Evolutionary conservation across 192 early-diverging fungal genomes (phyloP).

Genomic region (Linnemannia schmuckeri): DNA sequence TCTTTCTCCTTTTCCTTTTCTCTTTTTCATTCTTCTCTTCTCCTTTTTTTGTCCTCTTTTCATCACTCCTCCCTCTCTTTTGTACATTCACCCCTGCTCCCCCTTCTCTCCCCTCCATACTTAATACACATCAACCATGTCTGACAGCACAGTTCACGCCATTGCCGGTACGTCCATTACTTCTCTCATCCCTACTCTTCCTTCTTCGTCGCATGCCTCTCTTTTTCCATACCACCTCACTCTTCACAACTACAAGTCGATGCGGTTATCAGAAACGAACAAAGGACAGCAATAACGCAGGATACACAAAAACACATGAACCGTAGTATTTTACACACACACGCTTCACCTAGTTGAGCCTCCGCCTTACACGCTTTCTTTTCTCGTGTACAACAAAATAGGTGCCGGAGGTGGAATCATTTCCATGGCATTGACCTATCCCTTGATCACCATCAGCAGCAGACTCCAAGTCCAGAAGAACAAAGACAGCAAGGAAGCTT

Average conservation of each 20-base stretch:
- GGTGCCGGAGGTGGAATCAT: constrained; percentile 91
- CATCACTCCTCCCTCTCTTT: neutral
- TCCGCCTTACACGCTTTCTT: neutral
- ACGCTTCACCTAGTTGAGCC: neutral
- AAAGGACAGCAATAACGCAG: neutral
- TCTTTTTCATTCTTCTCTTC: constrained; percentile 23
- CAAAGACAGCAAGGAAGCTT: constrained; percentile 68
- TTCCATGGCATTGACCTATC: constrained; percentile 96
- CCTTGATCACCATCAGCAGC: constrained; percentile 84
- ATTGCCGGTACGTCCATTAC: constrained; percentile 62
- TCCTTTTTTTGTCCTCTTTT: constrained; percentile 12
- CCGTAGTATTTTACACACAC: too few species aligned
- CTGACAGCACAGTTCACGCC: constrained; percentile 73
- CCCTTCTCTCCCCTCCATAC: neutral
- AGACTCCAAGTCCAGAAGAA: constrained; percentile 86
- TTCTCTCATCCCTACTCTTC: neutral
- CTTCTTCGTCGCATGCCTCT: neutral
- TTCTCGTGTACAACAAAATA: constrained; percentile 21
- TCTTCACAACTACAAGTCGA: neutral
- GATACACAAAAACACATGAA: too few species aligned
- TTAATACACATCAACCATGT: constrained; percentile 53
- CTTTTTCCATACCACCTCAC: neutral
- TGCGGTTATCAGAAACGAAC: neutral
- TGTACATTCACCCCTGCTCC: neutral
- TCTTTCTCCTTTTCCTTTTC: constrained; percentile 26